Percentiles rank a stretch among this genome's conserved stretches.
Evolutionary conservation across 805 yeast genomes (phyloP).

Genomic region (Lipomyces yamanashiensis): DNA sequence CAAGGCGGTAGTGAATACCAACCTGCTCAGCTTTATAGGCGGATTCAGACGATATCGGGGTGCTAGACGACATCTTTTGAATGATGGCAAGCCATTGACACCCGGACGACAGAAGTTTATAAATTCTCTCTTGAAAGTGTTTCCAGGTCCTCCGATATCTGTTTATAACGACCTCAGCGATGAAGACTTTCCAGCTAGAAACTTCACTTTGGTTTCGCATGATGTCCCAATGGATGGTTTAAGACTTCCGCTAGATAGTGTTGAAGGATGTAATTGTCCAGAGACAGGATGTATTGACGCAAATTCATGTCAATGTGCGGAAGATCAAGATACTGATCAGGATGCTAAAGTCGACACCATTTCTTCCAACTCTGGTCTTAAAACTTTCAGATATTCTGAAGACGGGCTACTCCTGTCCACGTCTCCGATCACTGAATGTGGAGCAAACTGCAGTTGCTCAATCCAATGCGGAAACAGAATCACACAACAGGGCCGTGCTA

Average conservation of each 20-base stretch:
- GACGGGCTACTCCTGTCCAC: constrained; percentile 20
- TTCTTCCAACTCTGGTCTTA: background rate
- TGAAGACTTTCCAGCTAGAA: constrained; percentile 1
- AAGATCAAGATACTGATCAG: background rate
- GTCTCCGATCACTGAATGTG: constrained; percentile 30
- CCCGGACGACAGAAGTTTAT: constrained; percentile 9
- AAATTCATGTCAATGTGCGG: background rate
- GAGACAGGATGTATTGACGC: constrained; percentile 15
- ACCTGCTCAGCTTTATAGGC: no score
- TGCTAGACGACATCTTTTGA: background rate
- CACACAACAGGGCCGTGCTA: constrained; percentile 26
- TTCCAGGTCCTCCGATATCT: constrained; percentile 14
- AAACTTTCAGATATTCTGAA: constrained; percentile 2
- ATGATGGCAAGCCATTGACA: constrained; percentile 4
- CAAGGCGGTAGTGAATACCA: no score
- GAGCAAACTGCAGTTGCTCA: constrained; percentile 21
- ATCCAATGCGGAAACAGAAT: constrained; percentile 25
- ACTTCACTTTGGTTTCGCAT: constrained; percentile 5
- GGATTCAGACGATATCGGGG: background rate
- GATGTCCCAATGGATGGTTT: background rate
- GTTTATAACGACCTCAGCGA: constrained; percentile 11
- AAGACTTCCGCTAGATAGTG: background rate
- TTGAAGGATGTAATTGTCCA: constrained; percentile 7
- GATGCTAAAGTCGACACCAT: background rate
- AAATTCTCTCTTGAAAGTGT: background rate